Percentiles rank a stretch among this genome's conserved stretches.
These are phyloP conservation scores for Endoconidiophora polonica DNA, from an alignment of 2,329 filamentous ascomycete genomes.

Conservation along the genomic window DNA sequence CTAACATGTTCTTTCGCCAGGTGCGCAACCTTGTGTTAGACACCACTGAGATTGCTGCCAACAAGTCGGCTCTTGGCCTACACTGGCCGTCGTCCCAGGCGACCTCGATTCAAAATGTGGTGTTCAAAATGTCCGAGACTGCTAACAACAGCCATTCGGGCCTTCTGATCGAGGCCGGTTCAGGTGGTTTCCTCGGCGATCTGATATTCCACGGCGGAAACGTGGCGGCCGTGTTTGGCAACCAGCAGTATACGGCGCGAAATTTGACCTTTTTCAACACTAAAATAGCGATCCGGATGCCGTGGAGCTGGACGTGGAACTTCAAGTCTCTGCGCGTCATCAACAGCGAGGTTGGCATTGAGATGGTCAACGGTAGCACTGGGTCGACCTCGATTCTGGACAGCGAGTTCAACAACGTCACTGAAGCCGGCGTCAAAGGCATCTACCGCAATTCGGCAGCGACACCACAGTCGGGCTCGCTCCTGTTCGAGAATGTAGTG, in stretches of 20 bases:
- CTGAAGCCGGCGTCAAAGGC: conserved; percentile 6
- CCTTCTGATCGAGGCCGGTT: conserved; percentile 47
- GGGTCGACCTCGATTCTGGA: conserved; percentile 64
- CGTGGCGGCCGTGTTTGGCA: conserved; percentile 40
- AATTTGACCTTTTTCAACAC: conserved; percentile 50
- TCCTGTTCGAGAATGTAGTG: conserved; percentile 32
- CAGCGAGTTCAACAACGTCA: conserved; percentile 38
- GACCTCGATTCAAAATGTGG: conserved; percentile 40
- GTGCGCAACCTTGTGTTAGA: conserved; percentile 41
- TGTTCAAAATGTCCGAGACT: conserved; percentile 32
- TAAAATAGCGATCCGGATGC: conserved; percentile 50
- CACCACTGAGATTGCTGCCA: conserved; percentile 30
- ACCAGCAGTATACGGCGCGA: conserved; percentile 56
- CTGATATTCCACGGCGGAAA: conserved; percentile 54
- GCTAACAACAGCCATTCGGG: conserved; percentile 35
- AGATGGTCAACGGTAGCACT: conserved; percentile 48
- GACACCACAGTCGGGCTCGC: conserved; percentile 30
- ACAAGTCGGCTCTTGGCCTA: conserved; percentile 34
- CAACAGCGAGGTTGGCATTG: conserved; percentile 47
- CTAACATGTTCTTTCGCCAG: conserved; percentile 43
- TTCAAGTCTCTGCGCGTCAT: conserved; percentile 50
- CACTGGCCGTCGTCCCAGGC: conserved; percentile 55
- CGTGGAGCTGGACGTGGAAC: conserved; percentile 65
- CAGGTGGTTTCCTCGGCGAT: conserved; percentile 51
- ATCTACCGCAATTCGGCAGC: conserved; percentile 35